Evolutionary conservation across 305 asterid genomes (phyloP), one percentile per base, ranked within the genome.

Genomic region (Withania somnifera): DNA sequence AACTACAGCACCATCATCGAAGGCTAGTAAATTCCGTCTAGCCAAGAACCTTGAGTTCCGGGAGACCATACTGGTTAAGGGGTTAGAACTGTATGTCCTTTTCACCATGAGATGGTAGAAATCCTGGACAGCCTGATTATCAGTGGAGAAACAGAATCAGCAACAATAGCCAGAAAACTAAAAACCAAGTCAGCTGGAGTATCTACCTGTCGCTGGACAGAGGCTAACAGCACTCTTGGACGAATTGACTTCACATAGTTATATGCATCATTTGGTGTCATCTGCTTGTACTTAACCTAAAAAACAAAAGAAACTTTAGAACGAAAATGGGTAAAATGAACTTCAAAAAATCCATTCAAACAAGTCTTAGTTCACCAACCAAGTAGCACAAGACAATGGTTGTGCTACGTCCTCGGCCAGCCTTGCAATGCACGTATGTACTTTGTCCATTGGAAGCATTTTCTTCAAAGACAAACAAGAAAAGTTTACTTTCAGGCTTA

Each of bases 341-440:
- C 36, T 60, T 53, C 45, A 56, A 54, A n/a, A 26, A 36, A 58
- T 66, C 61, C 67, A 84, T 76, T 77, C 57, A 81, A 47, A 66
- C 58, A 5, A 56, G 40, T 34, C n/a, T 54, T 52, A 77, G 63
- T 80, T 58, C 19, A 80, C 57, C 91, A 80, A 92, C 94, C 86
- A 92, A 88, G 84, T 89, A 92, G 86, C 94, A 92, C 34, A 92
- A 57, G 82, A 92, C 94, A 67, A 92, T 64, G 34, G 97, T 92
- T 6, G 97, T 92, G 86, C 94, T 91, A 77, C 97, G 93, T 63
- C 97, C 97, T 56, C 93, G 85, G 54, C 94, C 97, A 86, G 94
- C 97, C 88, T 92, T 92, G 88, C 97, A 91, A 61, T 92, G 97
- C 17, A 92, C 90, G 0, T 91, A 91, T 38, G 97, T 92, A 56